These are phyloP conservation scores for Triticum timopheevii DNA, from an alignment of 176 grass and related monocot genomes.

Conservation along the genomic window DNA sequence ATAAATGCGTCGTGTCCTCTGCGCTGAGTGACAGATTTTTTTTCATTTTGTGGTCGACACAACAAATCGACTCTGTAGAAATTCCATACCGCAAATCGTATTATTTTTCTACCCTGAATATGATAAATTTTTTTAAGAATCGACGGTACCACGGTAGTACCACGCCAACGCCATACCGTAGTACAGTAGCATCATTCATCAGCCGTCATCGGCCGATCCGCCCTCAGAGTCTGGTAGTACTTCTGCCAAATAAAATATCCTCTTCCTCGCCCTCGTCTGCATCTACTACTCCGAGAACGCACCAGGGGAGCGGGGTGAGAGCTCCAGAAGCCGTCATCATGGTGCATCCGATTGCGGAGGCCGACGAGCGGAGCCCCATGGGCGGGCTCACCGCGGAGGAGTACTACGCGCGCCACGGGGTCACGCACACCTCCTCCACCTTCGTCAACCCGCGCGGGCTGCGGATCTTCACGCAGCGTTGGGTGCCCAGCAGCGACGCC, in stretches of 20 bases:
- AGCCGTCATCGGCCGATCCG: neutral
- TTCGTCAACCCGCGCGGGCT: neutral
- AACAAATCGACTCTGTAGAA: no score
- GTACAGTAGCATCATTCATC: neutral
- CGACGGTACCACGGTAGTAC: neutral
- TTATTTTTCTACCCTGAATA: no score
- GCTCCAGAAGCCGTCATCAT: neutral
- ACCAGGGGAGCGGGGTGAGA: neutral
- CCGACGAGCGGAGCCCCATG: constrained; percentile 72
- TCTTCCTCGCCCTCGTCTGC: neutral
- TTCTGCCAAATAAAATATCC: no score
- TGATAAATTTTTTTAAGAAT: neutral
- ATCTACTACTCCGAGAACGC: neutral
- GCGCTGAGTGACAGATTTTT: neutral
- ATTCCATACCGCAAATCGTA: no score
- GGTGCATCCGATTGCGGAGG: constrained; percentile 76
- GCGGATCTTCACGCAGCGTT: constrained; percentile 15
- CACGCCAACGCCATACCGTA: neutral
- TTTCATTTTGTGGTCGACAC: neutral
- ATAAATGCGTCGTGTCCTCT: neutral
- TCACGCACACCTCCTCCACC: constrained; percentile 6
- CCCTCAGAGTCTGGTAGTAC: neutral
- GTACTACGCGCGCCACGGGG: neutral
- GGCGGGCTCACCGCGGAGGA: constrained; percentile 16
- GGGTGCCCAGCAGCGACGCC: neutral